Conservation (phyloP, 495 filamentous ascomycete genomes). For the Neohortaea acidophila region DNA sequence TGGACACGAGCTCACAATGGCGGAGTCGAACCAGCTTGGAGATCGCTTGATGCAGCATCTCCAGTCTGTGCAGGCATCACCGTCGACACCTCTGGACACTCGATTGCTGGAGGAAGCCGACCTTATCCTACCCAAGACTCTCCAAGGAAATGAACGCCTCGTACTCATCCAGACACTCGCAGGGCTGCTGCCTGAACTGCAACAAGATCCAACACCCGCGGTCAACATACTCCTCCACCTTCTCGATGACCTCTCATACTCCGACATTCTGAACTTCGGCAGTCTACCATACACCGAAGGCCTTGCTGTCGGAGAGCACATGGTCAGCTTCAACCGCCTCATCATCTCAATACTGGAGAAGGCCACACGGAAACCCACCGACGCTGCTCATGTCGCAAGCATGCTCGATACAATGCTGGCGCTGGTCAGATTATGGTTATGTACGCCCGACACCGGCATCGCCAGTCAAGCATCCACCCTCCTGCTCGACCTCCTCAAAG, state of each 20-base stretch:
- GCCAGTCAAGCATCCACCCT: slow-evolving; percentile 50
- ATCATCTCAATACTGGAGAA: slow-evolving; percentile 59
- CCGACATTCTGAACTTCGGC: slow-evolving; percentile 36
- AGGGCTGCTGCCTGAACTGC: slow-evolving; percentile 17
- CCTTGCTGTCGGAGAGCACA: slow-evolving; percentile 36
- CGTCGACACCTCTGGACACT: slow-evolving; percentile 6
- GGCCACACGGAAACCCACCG: slow-evolving; percentile 41
- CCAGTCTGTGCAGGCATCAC: no score
- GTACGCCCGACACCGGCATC: slow-evolving; percentile 53
- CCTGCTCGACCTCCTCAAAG: slow-evolving; percentile 53
- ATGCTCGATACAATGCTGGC: slow-evolving; percentile 45
- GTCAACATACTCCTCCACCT: slow-evolving; percentile 39
- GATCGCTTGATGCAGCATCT: no score
- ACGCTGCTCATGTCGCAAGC: slow-evolving; percentile 53
- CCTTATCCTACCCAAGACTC: slow-evolving; percentile 5
- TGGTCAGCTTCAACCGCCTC: slow-evolving; percentile 47
- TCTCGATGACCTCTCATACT: slow-evolving; percentile 36
- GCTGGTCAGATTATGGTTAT: slow-evolving; percentile 58
- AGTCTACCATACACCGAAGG: slow-evolving; percentile 29
- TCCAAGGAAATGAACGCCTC: background rate
- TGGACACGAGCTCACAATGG: no score
- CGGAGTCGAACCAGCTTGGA: no score
- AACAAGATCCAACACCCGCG: slow-evolving; percentile 36
- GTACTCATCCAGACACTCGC: slow-evolving; percentile 11
- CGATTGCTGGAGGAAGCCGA: slow-evolving; percentile 12